Percentiles rank a stretch among this genome's conserved stretches.
Conservation (phyloP, 495 filamentous ascomycete species). For the Penicillium dipodomyicola region DNA sequence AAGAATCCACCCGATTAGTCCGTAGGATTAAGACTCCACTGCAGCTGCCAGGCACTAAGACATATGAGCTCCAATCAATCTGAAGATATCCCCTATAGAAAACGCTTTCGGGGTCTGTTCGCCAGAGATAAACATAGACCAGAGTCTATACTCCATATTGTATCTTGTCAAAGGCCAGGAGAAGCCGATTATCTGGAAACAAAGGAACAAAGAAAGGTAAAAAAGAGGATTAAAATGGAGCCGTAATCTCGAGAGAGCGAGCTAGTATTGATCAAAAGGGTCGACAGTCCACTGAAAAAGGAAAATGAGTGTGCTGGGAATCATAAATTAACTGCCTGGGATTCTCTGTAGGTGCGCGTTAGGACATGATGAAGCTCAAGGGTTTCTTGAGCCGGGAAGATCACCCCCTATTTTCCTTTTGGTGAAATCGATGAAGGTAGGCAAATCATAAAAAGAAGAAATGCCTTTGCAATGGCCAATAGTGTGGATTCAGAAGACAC, state of each 20-base stretch:
- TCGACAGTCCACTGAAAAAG: not conserved
- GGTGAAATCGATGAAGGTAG: not conserved
- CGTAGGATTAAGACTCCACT: conserved; percentile 33
- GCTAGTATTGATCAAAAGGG: not conserved
- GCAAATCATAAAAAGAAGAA: not conserved
- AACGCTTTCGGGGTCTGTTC: not conserved
- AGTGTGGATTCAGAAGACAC: conserved; percentile 3
- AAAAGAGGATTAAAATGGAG: not conserved
- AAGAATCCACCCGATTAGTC: conserved; percentile 38
- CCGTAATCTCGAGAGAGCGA: not conserved
- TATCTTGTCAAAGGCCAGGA: not conserved
- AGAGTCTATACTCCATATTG: not conserved
- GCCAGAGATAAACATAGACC: not conserved
- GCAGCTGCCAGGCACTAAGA: conserved; percentile 34
- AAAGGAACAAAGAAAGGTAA: conserved; percentile 14
- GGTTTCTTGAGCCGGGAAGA: conserved; percentile 4
- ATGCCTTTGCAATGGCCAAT: conserved; percentile 15
- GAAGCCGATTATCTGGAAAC: conserved; percentile 2
- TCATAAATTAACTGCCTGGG: not conserved
- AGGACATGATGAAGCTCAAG: conserved; percentile 17
- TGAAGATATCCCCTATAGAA: not conserved
- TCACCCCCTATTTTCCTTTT: conserved; percentile 12
- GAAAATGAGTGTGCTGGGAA: not conserved
- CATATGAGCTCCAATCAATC: not conserved
- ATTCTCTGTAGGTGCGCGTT: conserved; percentile 10